phyloP scores from a whole-genome alignment of 2,329 filamentous ascomycete genomes.

The Alternaria metachromatica region DNA sequence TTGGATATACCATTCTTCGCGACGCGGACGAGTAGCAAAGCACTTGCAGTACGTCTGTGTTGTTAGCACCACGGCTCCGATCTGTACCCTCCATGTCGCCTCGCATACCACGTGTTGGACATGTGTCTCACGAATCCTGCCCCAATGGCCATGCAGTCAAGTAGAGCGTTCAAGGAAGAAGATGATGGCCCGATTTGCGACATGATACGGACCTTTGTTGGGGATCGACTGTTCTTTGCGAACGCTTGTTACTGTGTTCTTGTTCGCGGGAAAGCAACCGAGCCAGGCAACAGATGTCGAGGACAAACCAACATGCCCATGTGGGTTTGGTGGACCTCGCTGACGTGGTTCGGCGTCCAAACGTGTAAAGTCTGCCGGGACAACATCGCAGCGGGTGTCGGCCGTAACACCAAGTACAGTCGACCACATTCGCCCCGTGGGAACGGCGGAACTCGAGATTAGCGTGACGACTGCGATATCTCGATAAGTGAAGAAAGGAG shows the following conservation, averaged over 20 bases:
- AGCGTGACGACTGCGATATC: constrained; percentile 23
- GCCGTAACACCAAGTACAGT: neutral
- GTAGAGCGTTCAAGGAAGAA: neutral
- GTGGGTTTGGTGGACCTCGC: neutral
- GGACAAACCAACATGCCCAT: neutral
- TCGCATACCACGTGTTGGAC: neutral
- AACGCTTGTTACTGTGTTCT: neutral
- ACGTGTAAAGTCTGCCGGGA: neutral
- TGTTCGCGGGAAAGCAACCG: neutral
- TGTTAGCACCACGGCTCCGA: neutral
- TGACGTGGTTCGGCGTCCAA: neutral
- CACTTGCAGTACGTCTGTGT: neutral
- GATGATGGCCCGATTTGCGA: neutral
- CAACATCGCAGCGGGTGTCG: neutral
- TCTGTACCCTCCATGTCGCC: neutral
- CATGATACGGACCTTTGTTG: neutral
- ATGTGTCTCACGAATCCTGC: neutral
- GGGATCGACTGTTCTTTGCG: neutral
- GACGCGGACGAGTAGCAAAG: neutral
- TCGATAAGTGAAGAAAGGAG: constrained; percentile 22
- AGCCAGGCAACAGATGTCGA: neutral
- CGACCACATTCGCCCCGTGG: neutral
- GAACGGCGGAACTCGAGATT: constrained; percentile 22
- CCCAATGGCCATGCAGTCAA: neutral
- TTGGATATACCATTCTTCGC: neutral